Conservation (phyloP, 768 basidiomycete genomes). For the Rhodotorula taiwanensis region DNA sequence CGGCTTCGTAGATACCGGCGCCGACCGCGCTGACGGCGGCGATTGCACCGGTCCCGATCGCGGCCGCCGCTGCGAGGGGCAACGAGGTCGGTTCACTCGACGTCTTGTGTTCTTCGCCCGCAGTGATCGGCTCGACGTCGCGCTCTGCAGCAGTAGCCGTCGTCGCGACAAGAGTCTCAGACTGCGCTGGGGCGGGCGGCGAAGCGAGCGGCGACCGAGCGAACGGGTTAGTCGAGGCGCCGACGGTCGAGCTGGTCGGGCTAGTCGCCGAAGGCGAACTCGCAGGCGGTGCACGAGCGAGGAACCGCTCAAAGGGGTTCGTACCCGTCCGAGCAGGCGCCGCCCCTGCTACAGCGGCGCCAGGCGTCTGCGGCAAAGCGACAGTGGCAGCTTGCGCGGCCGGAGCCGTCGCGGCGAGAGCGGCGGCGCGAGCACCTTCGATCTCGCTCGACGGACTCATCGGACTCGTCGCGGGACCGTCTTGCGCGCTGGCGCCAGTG, state of each 20-base stretch:
- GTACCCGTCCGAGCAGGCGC: slow-evolving; percentile 13
- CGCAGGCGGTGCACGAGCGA: background rate
- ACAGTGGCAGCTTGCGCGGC: background rate
- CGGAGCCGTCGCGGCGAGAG: background rate
- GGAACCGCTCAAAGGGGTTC: slow-evolving; percentile 39
- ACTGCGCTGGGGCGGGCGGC: background rate
- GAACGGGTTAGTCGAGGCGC: slow-evolving; percentile 12
- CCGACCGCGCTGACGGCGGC: slow-evolving; percentile 21
- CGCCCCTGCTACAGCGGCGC: slow-evolving; percentile 11
- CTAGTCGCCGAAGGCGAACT: background rate
- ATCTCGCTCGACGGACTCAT: background rate
- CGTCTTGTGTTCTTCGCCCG: background rate
- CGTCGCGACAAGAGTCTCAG: no score
- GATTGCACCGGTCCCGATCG: slow-evolving; percentile 29
- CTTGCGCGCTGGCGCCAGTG: slow-evolving; percentile 51
- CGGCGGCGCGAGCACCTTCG: background rate
- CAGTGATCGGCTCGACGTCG: background rate
- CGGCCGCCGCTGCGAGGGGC: slow-evolving; percentile 23
- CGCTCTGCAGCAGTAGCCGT: no score
- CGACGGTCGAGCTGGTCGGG: slow-evolving; percentile 6
- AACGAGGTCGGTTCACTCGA: background rate
- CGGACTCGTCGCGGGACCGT: slow-evolving; percentile 37
- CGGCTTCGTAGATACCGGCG: slow-evolving; percentile 2
- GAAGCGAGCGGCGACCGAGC: background rate
- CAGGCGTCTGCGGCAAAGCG: slow-evolving; percentile 22